These are phyloP conservation scores for Bipolaris zeicola DNA, from an alignment of 2,329 filamentous ascomycete genomes.

Conservation along the genomic window DNA sequence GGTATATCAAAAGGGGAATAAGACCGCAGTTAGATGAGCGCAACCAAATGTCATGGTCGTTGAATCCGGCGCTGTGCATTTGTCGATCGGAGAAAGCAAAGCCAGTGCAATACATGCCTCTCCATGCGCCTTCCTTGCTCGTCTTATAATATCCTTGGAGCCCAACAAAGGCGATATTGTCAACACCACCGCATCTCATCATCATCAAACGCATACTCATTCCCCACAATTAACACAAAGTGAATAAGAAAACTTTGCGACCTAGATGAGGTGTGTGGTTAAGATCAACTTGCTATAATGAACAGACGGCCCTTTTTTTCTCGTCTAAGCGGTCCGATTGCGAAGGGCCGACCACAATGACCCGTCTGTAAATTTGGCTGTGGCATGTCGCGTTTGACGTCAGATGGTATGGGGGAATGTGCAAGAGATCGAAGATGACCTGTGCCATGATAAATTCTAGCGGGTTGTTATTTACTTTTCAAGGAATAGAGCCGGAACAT, in stretches of 20 bases:
- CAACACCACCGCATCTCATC: not conserved
- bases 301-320: not conserved
- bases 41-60: not conserved
- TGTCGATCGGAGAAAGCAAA: not conserved
- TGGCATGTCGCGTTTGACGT: not conserved
- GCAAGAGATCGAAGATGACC: constrained; percentile 3
- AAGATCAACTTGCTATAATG: not conserved
- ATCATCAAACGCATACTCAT: not conserved
- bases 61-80: not conserved
- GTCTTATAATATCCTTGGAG: not conserved
- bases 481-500: not conserved
- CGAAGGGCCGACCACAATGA: not conserved
- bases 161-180: not conserved
- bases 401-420: not conserved
- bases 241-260: not conserved
- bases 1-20: not conserved
- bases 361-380: not conserved
- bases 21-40: not conserved
- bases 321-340: not conserved
- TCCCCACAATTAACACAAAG: not conserved
- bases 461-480: not conserved
- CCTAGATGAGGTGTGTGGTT: not conserved
- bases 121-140: not conserved
- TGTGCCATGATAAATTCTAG: not conserved
- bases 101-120: not conserved